phyloP scores from a whole-genome alignment of 306 rosid genomes.

The Citrullus colocynthis region DNA sequence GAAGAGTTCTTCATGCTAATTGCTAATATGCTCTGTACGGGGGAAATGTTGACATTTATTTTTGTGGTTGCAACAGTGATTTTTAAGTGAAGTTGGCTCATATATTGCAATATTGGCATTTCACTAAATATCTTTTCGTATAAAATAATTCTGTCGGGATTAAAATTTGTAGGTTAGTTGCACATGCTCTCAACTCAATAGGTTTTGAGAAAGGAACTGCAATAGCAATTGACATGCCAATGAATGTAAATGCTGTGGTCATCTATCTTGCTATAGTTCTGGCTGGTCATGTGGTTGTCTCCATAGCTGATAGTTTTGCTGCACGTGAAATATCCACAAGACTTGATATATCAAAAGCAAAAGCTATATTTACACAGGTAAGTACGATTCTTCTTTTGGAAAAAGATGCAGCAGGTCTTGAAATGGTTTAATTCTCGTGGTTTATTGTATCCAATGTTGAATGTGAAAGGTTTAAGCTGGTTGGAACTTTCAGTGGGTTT shows the following conservation, averaged over 20 bases:
- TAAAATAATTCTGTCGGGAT: slow-evolving; percentile 14
- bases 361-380: slow-evolving; percentile 91
- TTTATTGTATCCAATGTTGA: background rate
- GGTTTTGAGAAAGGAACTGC: slow-evolving; percentile 78
- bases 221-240: slow-evolving; percentile 91
- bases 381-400: slow-evolving; percentile 8
- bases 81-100: background rate
- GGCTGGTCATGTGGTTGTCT: slow-evolving; percentile 77
- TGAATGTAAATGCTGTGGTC: slow-evolving; percentile 66
- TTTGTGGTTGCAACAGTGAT: background rate
- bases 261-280: slow-evolving; percentile 85
- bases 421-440: background rate
- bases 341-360: slow-evolving; percentile 68
- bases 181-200: slow-evolving; percentile 57
- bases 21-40: background rate
- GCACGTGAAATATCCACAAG: slow-evolving; percentile 79
- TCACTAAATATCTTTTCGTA: background rate
- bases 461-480: background rate
- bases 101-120: background rate
- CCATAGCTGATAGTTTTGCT: slow-evolving; percentile 97
- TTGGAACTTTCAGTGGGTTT: background rate
- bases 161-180: slow-evolving; percentile 61
- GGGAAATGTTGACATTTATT: background rate
- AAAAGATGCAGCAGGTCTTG: background rate
- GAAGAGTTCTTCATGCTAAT: background rate